Conservation (phyloP, 2,329 filamentous ascomycete species). For the Myriosclerotinia duriaeana region DNA sequence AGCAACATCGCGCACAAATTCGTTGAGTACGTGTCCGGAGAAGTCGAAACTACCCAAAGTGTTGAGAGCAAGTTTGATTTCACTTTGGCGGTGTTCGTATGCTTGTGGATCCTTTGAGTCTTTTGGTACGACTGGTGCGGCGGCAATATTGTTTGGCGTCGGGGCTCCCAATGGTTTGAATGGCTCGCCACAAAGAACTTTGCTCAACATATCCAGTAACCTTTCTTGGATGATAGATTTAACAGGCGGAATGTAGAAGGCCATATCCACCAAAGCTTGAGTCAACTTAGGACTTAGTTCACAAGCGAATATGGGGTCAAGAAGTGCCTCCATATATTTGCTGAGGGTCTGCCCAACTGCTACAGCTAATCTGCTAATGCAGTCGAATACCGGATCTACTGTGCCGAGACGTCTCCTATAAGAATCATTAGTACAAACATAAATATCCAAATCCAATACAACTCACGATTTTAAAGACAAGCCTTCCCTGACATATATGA, state of each 20-base stretch:
- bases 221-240: constrained; percentile 92
- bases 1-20: constrained; percentile 96
- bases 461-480: constrained; percentile 72
- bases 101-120: constrained; percentile 81
- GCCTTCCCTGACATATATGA: constrained; percentile 90
- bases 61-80: constrained; percentile 89
- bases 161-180: constrained; percentile 93
- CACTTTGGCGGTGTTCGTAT: constrained; percentile 77
- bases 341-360: constrained; percentile 94
- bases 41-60: constrained; percentile 99
- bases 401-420: constrained; percentile 43
- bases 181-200: constrained; percentile 86
- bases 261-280: constrained; percentile 96
- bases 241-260: constrained; percentile 95
- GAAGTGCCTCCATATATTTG: constrained; percentile 95
- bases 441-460: neutral
- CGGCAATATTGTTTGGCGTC: constrained; percentile 73
- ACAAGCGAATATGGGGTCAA: constrained; percentile 96
- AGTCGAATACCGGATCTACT: constrained; percentile 87
- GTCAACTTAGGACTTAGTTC: constrained; percentile 91
- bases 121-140: constrained; percentile 79
- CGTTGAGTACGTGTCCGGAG: constrained; percentile 86
- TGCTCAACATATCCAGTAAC: constrained; percentile 88
- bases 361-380: constrained; percentile 92
- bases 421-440: constrained; percentile 36